A percentile compares a stretch with the other conserved stretches of the same genome.
phyloP scores from a whole-genome alignment of 1,284 basidiomycete species.

The Ganoderma resinaceum region DNA sequence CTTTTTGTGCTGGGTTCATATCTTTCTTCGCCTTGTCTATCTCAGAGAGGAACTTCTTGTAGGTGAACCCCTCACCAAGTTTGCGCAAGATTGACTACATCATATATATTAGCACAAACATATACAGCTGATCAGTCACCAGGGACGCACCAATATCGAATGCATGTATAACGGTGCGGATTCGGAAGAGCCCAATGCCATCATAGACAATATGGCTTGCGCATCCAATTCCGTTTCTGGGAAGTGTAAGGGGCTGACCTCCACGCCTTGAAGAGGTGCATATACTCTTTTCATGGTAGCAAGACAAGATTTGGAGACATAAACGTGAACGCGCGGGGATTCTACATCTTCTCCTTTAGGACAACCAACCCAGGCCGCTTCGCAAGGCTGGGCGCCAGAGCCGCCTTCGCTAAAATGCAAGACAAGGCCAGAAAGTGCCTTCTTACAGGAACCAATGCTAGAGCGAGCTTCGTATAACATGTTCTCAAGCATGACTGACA shows the following conservation, averaged over 20 bases:
- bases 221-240: slow-evolving; percentile 71
- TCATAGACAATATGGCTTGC: slow-evolving; percentile 69
- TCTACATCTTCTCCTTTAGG: slow-evolving; percentile 46
- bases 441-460: slow-evolving; percentile 56
- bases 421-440: slow-evolving; percentile 66
- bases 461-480: slow-evolving; percentile 63
- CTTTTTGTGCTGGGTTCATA: slow-evolving; percentile 60
- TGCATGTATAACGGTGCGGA: slow-evolving; percentile 72
- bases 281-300: slow-evolving; percentile 67
- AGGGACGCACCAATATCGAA: slow-evolving; percentile 56
- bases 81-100: slow-evolving; percentile 50
- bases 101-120: not conserved
- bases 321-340: slow-evolving; percentile 61
- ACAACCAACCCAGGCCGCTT: slow-evolving; percentile 66
- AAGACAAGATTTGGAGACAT: slow-evolving; percentile 67
- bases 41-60: slow-evolving; percentile 52
- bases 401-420: slow-evolving; percentile 77
- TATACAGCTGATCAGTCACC: no score
- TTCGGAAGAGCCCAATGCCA: slow-evolving; percentile 65
- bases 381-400: slow-evolving; percentile 59
- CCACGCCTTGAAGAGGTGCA: slow-evolving; percentile 54
- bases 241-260: slow-evolving; percentile 63
- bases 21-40: slow-evolving; percentile 54
- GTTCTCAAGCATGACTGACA: slow-evolving; percentile 69
- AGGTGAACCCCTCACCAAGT: slow-evolving; percentile 55